Conservation (phyloP, 805 yeast genomes). For the Priceomyces carsonii region DNA sequence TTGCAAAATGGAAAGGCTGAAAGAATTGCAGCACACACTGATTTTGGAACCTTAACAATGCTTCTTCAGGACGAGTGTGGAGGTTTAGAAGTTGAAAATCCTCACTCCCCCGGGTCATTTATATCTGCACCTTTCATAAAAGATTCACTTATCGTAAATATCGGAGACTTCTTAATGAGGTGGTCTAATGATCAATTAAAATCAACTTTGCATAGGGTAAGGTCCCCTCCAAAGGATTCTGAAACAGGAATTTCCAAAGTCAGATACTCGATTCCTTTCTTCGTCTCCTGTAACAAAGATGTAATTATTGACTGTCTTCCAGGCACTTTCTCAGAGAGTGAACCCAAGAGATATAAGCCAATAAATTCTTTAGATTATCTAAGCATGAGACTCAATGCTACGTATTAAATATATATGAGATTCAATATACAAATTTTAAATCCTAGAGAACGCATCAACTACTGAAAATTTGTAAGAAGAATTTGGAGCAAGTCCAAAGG, state of each 20-base stretch:
- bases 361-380: conserved; percentile 22
- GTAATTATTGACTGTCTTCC: conserved; percentile 19
- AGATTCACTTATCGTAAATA: conserved; percentile 35
- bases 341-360: conserved; percentile 24
- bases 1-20: conserved; percentile 18
- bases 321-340: conserved; percentile 17
- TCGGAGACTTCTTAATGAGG: conserved; percentile 39
- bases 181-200: conserved; percentile 37
- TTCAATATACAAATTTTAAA: too few species aligned
- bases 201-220: conserved; percentile 42
- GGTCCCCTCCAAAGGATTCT: conserved; percentile 21
- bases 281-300: conserved; percentile 23
- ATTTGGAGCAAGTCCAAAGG: too few species aligned
- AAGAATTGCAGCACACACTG: conserved; percentile 26
- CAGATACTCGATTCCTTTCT: conserved; percentile 27
- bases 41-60: conserved; percentile 24
- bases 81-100: conserved; percentile 36
- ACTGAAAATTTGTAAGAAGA: too few species aligned
- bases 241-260: conserved; percentile 15
- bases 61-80: conserved; percentile 32
- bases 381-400: conserved; percentile 18
- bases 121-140: conserved; percentile 33
- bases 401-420: too few species aligned
- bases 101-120: conserved; percentile 25
- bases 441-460: too few species aligned